Evolutionary conservation across 2,329 filamentous ascomycete genomes (phyloP).

Genomic region (Botrytis aclada): DNA sequence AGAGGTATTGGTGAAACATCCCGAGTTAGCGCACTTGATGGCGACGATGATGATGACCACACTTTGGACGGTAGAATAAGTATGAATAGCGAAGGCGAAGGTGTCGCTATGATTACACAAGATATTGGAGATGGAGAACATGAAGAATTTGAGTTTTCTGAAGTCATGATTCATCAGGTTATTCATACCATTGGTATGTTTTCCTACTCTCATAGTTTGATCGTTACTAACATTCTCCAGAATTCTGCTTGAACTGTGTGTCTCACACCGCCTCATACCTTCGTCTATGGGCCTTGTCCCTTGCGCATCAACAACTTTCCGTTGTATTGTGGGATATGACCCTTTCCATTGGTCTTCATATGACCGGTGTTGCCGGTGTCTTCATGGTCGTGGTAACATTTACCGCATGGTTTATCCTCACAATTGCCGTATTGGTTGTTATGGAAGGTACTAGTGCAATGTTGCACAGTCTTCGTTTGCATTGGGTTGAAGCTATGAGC

Average conservation of each 20-base stretch:
- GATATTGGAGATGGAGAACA: slow-evolving; percentile 84
- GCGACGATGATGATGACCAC: slow-evolving; percentile 76
- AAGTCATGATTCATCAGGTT: slow-evolving; percentile 98
- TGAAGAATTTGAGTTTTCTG: slow-evolving; percentile 95
- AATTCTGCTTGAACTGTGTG: slow-evolving; percentile 99
- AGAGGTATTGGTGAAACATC: slow-evolving; percentile 87
- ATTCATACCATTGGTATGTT: slow-evolving; percentile 94
- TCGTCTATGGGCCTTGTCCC: slow-evolving; percentile 93
- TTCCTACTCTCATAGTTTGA: background rate
- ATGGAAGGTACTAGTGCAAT: slow-evolving; percentile 98
- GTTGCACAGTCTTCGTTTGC: slow-evolving; percentile 85
- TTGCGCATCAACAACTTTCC: slow-evolving; percentile 96
- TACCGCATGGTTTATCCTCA: slow-evolving; percentile 85
- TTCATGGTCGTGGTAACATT: slow-evolving; percentile 81
- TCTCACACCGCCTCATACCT: slow-evolving; percentile 98
- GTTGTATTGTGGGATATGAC: slow-evolving; percentile 98
- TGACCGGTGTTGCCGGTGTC: slow-evolving; percentile 65
- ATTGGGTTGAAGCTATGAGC: slow-evolving; percentile 97
- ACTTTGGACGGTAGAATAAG: slow-evolving; percentile 63
- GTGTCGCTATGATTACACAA: slow-evolving; percentile 83
- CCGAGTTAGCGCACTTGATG: slow-evolving; percentile 84
- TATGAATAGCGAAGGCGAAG: slow-evolving; percentile 73
- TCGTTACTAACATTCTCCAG: slow-evolving; percentile 46
- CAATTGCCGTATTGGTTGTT: slow-evolving; percentile 75
- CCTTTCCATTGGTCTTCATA: slow-evolving; percentile 69